Conservation (phyloP, 1,284 basidiomycete genomes). For the Waitea zeae region DNA sequence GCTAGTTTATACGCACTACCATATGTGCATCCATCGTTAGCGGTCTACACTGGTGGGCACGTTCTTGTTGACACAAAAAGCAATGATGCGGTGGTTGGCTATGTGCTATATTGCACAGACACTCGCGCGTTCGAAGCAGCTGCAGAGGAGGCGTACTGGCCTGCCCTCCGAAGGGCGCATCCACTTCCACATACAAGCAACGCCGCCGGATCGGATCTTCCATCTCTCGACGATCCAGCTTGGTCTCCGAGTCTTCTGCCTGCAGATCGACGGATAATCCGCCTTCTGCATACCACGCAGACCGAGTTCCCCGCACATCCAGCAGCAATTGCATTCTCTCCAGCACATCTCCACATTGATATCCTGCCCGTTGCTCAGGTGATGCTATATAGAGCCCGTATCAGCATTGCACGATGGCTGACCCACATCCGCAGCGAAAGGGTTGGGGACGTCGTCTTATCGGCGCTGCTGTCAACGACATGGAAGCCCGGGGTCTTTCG, state of each 20-base stretch:
- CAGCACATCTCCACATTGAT: constrained; percentile 53
- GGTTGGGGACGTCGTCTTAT: constrained; percentile 49
- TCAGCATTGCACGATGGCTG: too few species aligned
- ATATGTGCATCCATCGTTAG: constrained; percentile 46
- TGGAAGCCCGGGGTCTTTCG: constrained; percentile 27
- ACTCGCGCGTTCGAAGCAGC: constrained; percentile 37
- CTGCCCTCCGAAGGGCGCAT: too few species aligned
- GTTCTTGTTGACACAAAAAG: constrained; percentile 39
- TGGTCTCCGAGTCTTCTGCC: too few species aligned
- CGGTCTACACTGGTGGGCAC: constrained; percentile 36
- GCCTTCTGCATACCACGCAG: constrained; percentile 28
- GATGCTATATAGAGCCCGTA: too few species aligned
- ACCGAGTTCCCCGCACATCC: constrained; percentile 14
- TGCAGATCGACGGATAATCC: too few species aligned
- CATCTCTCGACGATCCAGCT: too few species aligned
- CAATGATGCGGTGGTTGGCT: constrained; percentile 31
- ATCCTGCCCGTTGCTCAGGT: constrained; percentile 37
- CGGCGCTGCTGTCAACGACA: constrained; percentile 22
- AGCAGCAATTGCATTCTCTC: constrained; percentile 31
- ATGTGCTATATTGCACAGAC: constrained; percentile 40
- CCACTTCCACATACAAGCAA: too few species aligned
- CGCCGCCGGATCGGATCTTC: too few species aligned
- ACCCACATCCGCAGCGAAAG: too few species aligned
- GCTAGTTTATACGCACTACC: constrained; percentile 57
- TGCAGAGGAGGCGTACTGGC: constrained; percentile 38